These are phyloP conservation scores for Rhizoctonia solani DNA, from an alignment of 1,284 basidiomycete genomes.

Conservation along the genomic window DNA sequence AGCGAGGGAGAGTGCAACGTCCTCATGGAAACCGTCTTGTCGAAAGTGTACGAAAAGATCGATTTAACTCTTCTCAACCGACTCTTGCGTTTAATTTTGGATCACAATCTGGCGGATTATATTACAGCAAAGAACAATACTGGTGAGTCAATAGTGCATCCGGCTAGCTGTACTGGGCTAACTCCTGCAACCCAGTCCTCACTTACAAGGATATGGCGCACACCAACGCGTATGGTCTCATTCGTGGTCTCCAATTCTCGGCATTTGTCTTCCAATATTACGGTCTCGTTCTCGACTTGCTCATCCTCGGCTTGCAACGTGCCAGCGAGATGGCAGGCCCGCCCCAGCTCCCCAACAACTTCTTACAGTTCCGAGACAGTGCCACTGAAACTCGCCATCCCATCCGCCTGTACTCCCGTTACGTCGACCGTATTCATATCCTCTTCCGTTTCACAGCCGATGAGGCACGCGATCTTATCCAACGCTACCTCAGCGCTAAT, in stretches of 20 bases:
- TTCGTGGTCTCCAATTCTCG: slow-evolving; percentile 94
- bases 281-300: slow-evolving; percentile 85
- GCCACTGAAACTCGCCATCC: slow-evolving; percentile 93
- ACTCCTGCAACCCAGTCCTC: slow-evolving; percentile 40
- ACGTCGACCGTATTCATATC: slow-evolving; percentile 91
- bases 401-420: slow-evolving; percentile 92
- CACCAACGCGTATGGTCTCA: slow-evolving; percentile 89
- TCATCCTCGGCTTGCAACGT: slow-evolving; percentile 91
- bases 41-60: slow-evolving; percentile 97
- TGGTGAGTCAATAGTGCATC: slow-evolving; percentile 47
- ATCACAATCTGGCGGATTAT: slow-evolving; percentile 97
- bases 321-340: slow-evolving; percentile 98
- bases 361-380: slow-evolving; percentile 92
- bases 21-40: slow-evolving; percentile 95
- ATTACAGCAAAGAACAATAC: slow-evolving; percentile 98
- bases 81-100: slow-evolving; percentile 88
- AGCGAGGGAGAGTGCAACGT: slow-evolving; percentile 95
- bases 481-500: slow-evolving; percentile 94
- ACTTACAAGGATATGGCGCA: slow-evolving; percentile 78
- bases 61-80: slow-evolving; percentile 93
- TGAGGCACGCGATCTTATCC: slow-evolving; percentile 96
- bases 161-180: no score
- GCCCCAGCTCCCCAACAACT: slow-evolving; percentile 93
- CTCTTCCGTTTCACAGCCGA: slow-evolving; percentile 99
- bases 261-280: slow-evolving; percentile 98